Evolutionary conservation across 768 basidiomycete species (phyloP), one percentile per base, ranked within the genome.

Genomic region (Termitomyces sp.): DNA sequence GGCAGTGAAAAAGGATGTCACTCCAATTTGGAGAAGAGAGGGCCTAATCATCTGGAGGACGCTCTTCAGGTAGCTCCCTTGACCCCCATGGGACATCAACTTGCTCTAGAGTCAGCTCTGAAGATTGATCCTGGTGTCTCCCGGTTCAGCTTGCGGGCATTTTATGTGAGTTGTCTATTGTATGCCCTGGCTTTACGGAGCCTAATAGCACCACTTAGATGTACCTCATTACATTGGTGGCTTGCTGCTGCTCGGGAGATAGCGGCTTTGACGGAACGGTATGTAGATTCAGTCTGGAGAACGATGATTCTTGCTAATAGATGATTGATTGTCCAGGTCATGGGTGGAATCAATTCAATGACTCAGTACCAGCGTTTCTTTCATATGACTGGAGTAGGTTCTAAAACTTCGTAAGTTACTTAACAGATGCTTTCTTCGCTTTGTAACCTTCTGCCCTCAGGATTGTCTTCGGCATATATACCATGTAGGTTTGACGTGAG

Each of bases 191-290:
- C 36, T 35, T 18, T 40, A 32, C 18, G 2, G 24, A 28, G 24
- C 42, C 24, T 55, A 44, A 38, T 51, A 28, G 57, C 51, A 16
- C 40, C 36, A 4, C 38, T 22, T 20, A 80, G 80, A 70, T 81
- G 69, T 82, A 82, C 58, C 68, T 82, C 54, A 71, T 81, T 50
- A 79, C 80, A n/a, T 68, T 83, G 36, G 71, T 78, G 16, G 76
- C 76, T 12, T 81, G 79, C 59, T 81, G 77, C 65, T 83, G 81
- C 65, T 78, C 81, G 3, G 80, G 81, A 24, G 81, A 82, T 68
- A 80, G 75, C 60, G 82, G 82, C 7, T 83, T 84, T 62, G 83
- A 84, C 66, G 79, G 79, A 12, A 84, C 83, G 38, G 81, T 81
- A 54, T 33, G 78, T 57, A 20, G 3, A 60, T 66, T 33, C 32